A percentile compares a stretch with the other conserved stretches of the same genome.
These are phyloP conservation scores for Nectriaceae sp. DNA, from an alignment of 2,329 filamentous ascomycete genomes.

Conservation along the genomic window DNA sequence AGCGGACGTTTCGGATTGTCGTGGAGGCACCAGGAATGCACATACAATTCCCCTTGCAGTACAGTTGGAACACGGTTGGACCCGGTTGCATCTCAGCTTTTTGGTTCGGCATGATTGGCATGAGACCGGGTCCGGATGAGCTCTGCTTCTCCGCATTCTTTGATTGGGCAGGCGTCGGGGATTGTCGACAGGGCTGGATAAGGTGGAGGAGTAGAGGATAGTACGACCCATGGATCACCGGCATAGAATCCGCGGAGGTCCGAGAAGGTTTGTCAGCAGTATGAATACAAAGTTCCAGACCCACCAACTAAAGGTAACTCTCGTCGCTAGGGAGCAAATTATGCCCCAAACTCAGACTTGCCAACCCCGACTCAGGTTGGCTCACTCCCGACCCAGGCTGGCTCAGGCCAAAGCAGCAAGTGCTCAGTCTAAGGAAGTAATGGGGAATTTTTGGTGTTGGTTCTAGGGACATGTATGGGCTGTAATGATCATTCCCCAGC, in stretches of 20 bases:
- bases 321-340: too few species aligned
- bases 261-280: too few species aligned
- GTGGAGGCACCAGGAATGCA: not conserved
- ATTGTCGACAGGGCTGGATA: too few species aligned
- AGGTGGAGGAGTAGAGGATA: not conserved
- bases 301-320: too few species aligned
- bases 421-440: too few species aligned
- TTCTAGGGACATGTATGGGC: not conserved
- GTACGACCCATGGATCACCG: not conserved
- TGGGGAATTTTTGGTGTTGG: too few species aligned
- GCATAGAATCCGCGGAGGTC: not conserved
- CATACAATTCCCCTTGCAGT: constrained; percentile 14
- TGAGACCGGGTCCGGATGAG: not conserved
- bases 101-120: constrained; percentile 9
- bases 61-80: constrained; percentile 16
- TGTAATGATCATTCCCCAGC: constrained; percentile 2
- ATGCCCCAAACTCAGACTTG: too few species aligned
- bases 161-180: too few species aligned
- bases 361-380: too few species aligned
- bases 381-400: too few species aligned
- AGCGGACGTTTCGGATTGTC: not conserved
- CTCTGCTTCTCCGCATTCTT: not conserved
- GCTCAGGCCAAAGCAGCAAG: too few species aligned
- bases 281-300: too few species aligned
- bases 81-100: constrained; percentile 13